Conservation (phyloP, 345 rosid genomes). For the Clausena lansium region DNA sequence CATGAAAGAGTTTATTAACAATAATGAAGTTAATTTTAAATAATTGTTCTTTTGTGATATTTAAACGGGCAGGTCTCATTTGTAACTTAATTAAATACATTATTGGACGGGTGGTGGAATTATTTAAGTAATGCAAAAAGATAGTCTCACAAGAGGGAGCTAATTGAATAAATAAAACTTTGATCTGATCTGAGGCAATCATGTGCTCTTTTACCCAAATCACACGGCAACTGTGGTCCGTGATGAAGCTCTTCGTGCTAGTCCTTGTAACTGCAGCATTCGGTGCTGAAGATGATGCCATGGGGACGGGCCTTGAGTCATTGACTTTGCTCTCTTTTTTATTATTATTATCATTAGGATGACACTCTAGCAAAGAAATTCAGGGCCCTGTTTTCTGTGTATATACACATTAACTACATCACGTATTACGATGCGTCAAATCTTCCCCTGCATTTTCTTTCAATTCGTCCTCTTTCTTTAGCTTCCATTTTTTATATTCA, state of each 20-base stretch:
- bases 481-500: not conserved
- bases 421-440: not conserved
- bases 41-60: not conserved
- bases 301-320: slow-evolving; percentile 27
- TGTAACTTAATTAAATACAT: slow-evolving; percentile 6
- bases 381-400: not conserved
- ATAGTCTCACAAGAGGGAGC: not conserved
- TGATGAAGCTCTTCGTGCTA: not conserved
- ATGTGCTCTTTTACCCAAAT: not conserved
- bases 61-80: not conserved
- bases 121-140: not conserved
- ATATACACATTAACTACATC: not conserved
- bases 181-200: not conserved
- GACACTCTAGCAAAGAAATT: not conserved
- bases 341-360: not conserved
- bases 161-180: not conserved
- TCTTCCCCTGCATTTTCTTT: not conserved
- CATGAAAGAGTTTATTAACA: too few relatives aligned
- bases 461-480: not conserved
- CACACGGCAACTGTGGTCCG: slow-evolving; percentile 14
- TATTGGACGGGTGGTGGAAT: slow-evolving; percentile 21
- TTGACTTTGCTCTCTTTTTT: not conserved
- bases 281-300: not conserved
- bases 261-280: slow-evolving; percentile 5
- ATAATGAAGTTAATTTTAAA: not conserved